Evolutionary conservation across 768 basidiomycete species (phyloP), one percentile per base, ranked within the genome.

Genomic region (Suillus decipiens): DNA sequence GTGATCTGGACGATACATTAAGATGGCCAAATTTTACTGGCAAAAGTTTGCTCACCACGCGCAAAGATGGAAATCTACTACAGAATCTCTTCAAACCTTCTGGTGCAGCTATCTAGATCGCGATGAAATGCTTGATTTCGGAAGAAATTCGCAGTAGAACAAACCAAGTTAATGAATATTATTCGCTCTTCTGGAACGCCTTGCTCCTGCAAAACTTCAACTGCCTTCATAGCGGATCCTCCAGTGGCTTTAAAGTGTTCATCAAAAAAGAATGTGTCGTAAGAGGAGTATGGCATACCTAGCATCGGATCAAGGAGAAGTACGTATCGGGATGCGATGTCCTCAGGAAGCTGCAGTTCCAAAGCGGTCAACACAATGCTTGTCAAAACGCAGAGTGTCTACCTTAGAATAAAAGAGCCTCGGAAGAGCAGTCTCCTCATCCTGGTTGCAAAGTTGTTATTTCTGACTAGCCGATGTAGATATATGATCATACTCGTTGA

Each of bases 281-380:
- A 19, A 22, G 37, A 48, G 22, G 41, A 8, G 19, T 2, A 59
- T 14, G 42, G 68, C 88, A 58, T 69, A 94, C 95, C 94, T 55
- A 99, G 86, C 96, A 99, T 99, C 0, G 96, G 96, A 74, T 99
- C 96, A 24, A 99, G 85, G 15, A 99, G 86, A 42, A 99, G 87
- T 55, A 95, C 93, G 73, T 96, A 99, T 53, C 97, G 89, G 39
- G 82, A 80, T 1, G 92, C 89, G 62, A 99, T 97, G 74, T 99
- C 96, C 70, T 89, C 90, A 2, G 96, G 96, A 59, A 98, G 89
- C 90, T 97, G 69, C 2, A 58, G 31, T 31, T n/a, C 24, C 63
- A 33, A 28, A 60, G 41, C 37, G 12, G 33, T 56, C 37, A 45
- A 6, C 34, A 43, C 47, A 43, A 41, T 33, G 34, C 33, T 12